Conservation (phyloP, 2,329 filamentous ascomycete genomes). For the Pseudocercospora cruenta region DNA sequence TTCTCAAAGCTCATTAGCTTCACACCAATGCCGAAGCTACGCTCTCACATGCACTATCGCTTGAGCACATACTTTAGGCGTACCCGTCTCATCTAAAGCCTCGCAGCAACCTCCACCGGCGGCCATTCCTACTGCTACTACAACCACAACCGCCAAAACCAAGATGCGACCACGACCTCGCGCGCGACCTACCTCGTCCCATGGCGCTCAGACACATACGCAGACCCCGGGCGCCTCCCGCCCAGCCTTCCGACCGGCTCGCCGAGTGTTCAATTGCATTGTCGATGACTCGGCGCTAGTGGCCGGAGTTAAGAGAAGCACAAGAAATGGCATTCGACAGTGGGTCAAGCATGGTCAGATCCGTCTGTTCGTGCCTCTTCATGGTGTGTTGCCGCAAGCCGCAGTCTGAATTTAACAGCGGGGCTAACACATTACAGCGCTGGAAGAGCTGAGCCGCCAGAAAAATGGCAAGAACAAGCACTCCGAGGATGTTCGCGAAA, state of each 20-base stretch:
- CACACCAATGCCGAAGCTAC: not conserved
- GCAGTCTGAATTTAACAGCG: not conserved
- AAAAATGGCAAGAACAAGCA: slow-evolving; percentile 47
- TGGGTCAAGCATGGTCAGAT: slow-evolving; percentile 56
- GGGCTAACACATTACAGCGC: slow-evolving; percentile 41
- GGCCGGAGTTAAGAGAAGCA: slow-evolving; percentile 56
- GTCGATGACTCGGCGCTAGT: slow-evolving; percentile 57
- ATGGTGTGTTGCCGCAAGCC: slow-evolving; percentile 46
- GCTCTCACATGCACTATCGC: not conserved
- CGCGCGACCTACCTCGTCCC: slow-evolving; percentile 34
- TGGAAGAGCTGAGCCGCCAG: slow-evolving; percentile 50
- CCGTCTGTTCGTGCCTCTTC: slow-evolving; percentile 55
- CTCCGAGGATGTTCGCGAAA: slow-evolving; percentile 51
- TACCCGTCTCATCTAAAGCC: not conserved
- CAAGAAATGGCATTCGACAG: slow-evolving; percentile 56
- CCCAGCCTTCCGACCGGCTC: slow-evolving; percentile 29
- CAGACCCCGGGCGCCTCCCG: slow-evolving; percentile 16
- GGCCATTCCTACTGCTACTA: slow-evolving; percentile 7
- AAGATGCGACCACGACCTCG: slow-evolving; percentile 32
- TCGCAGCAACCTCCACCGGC: not conserved
- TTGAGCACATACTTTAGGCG: not conserved
- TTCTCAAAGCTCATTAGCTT: not conserved
- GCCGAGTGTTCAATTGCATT: slow-evolving; percentile 59
- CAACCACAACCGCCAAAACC: slow-evolving; percentile 14
- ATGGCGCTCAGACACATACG: slow-evolving; percentile 22